Base-by-base conservation (phyloP, 2,329 filamentous ascomycete genomes). In the Hypoxylon sp. region DNA sequence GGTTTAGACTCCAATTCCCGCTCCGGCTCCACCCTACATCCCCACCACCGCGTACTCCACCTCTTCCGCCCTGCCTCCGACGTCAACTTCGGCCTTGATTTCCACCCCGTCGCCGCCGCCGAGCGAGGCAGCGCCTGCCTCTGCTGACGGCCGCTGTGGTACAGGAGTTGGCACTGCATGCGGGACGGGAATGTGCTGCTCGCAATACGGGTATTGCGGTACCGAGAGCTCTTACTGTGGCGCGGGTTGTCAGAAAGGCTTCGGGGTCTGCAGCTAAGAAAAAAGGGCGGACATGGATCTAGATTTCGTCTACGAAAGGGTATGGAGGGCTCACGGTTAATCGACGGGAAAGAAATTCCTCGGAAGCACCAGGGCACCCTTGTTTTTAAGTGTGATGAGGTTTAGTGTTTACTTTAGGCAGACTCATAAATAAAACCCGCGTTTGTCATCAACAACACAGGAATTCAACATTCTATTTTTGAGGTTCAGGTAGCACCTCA, bases 131-230 rank as follows among this genome's bases (percentile, higher is more conserved):
- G 41, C 43, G 0, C 64, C 65, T 5, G 36, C 60, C 14, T 71
- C 71, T 0, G 67, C 62, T 11, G 46, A 72, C 61, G 56, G 50
- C 23, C 50, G 49, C 17, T 72, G 72, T 46, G 72, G 71, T 10
- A 49, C 49, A 1, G 61, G 46, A 3, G 30, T 58, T 21, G 60
- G 51, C 0, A 70, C 67, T 2, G 32, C 46, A 3, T 73, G 72
- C 41, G 52, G 21, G n/a, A 28, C 51, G 7, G 55, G 62, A 2
- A 38, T 25, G 28, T 73, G 72, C 43, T 70, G 71, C 30, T 71
- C 68, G 21, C 60, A 65, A 49, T 70, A 68, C 30, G 50, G 67
- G 2, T 73, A 69, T 43, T 73, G 72, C 30, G 68, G 70, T 6
- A 55, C 52, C 5, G 58, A 46, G 2, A 46, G 7, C 4, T n/a